Evolutionary conservation across 768 basidiomycete species (phyloP), one percentile per base, ranked within the genome.

Genomic region (Xerocomellus dryophilus): DNA sequence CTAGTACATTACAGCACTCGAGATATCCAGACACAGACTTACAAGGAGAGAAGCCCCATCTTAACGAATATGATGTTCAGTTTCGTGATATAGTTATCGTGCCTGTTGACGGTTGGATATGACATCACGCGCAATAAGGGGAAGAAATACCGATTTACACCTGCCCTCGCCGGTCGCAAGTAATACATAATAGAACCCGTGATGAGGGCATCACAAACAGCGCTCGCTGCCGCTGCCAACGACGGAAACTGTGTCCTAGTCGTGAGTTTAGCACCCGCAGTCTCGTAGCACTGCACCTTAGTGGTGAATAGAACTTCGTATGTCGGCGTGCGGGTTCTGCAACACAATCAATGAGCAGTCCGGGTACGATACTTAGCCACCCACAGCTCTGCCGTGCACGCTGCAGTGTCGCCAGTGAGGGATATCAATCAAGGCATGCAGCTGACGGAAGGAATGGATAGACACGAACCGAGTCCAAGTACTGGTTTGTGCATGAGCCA

Each of bases 1-100:
- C 7, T 21, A n/a, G n/a, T n/a, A 17, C 18, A 41, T 14, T 32
- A 44, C 21, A 7, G 7, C 14, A 10, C 23, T 36, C 38, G n/a
- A 50, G 8, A 15, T 18, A 17, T 21, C 31, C 11, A 21, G 25
- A 23, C 3, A 1, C 5, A 42, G 3, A 50, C 64, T 47, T 38
- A 65, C 64, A 47, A 57, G 5, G 55, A 51, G 20, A 65, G 43
- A 21, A 61, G 21, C 18, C 64, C 61, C 61, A 63, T 63, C 23
- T 66, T 47, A 4, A 63, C 29, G 39, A 65, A 65, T 2, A 66
- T 29, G 7, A 4, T 7, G 2, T 53, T 59, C 40, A 66, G 27
- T 36, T 25, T 45, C 45, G 41, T 53, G 53, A 67, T 54, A 15
- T 51, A 58, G 18, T 55, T 17, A 5, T 35, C 46, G 25, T 15